Evolutionary conservation across 371 early-diverging fungal species (phyloP).

Genomic region (Mortierella sp.): DNA sequence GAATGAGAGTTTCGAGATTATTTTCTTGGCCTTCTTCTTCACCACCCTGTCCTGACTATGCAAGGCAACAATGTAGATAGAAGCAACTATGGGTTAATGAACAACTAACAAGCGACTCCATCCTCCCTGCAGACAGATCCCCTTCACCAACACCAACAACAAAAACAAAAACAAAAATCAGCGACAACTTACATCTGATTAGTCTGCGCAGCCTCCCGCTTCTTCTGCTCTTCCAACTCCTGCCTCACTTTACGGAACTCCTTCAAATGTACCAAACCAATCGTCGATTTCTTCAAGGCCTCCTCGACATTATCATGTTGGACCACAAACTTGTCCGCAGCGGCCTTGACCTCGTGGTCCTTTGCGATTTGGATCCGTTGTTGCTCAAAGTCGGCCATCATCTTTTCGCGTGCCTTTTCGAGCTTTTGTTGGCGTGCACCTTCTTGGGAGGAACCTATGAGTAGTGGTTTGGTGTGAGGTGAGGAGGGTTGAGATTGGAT

Average conservation of each 20-base stretch:
- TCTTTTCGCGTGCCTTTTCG: constrained; percentile 82
- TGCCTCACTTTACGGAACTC: constrained; percentile 91
- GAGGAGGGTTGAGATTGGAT: neutral
- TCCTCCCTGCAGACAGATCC: too few relatives aligned
- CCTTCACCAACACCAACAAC: neutral
- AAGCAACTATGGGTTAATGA: neutral
- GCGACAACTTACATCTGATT: constrained; percentile 42
- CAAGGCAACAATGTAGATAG: neutral
- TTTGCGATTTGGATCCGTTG: constrained; percentile 84
- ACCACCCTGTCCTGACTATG: constrained; percentile 64
- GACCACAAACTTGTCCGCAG: constrained; percentile 86
- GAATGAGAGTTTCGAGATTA: constrained; percentile 76
- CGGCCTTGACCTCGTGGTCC: constrained; percentile 83
- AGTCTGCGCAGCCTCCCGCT: constrained; percentile 82
- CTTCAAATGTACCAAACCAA: constrained; percentile 90
- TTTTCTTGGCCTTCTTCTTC: constrained; percentile 76
- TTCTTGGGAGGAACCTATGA: constrained; percentile 62
- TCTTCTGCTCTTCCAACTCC: constrained; percentile 84
- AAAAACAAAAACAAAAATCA: neutral
- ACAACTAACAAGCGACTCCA: neutral
- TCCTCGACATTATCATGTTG: constrained; percentile 84
- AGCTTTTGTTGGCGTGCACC: constrained; percentile 78
- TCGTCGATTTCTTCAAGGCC: constrained; percentile 87
- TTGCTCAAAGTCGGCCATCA: constrained; percentile 80
- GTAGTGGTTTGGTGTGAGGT: neutral